A percentile compares a stretch with the other conserved stretches of the same genome.
Conservation (phyloP, 129 eudicot genomes). For the Pittosporum tobira region DNA sequence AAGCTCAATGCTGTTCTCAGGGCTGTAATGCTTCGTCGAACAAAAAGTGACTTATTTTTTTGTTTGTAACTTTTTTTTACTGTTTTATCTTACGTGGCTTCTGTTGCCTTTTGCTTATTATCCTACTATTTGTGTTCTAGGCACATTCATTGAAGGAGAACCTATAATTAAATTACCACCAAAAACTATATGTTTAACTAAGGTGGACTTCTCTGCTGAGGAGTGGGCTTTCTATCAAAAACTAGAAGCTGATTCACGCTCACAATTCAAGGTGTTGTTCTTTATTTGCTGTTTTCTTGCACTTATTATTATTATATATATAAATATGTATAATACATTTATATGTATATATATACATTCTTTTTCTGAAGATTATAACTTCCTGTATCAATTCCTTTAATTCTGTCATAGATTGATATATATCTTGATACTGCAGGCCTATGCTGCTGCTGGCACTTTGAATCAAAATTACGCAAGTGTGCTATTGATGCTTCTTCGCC, state of each 20-base stretch:
- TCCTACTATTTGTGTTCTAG: slow-evolving; percentile 29
- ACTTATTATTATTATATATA: neutral
- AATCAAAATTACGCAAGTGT: slow-evolving; percentile 87
- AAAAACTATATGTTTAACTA: slow-evolving; percentile 43
- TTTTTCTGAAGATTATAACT: neutral
- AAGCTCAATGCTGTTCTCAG: slow-evolving; percentile 75
- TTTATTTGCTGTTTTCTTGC: neutral
- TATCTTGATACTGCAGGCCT: slow-evolving; percentile 46
- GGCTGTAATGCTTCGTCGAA: slow-evolving; percentile 89
- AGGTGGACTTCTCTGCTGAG: slow-evolving; percentile 58
- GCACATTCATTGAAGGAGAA: slow-evolving; percentile 64
- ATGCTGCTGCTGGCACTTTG: slow-evolving; percentile 93
- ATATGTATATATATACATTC: too few relatives aligned
- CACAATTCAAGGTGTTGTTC: slow-evolving; percentile 64
- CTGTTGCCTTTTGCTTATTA: slow-evolving; percentile 11
- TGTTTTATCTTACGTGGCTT: neutral
- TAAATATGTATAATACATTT: neutral
- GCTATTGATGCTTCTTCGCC: slow-evolving; percentile 89
- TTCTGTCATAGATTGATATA: neutral
- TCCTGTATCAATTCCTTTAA: neutral
- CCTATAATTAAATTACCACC: slow-evolving; percentile 86
- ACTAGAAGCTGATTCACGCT: slow-evolving; percentile 71
- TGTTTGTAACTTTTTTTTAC: neutral
- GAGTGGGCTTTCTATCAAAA: slow-evolving; percentile 70
- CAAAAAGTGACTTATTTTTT: slow-evolving; percentile 61